Evolutionary conservation across 2,329 filamentous ascomycete genomes (phyloP).

Genomic region (Epichloe festucae): DNA sequence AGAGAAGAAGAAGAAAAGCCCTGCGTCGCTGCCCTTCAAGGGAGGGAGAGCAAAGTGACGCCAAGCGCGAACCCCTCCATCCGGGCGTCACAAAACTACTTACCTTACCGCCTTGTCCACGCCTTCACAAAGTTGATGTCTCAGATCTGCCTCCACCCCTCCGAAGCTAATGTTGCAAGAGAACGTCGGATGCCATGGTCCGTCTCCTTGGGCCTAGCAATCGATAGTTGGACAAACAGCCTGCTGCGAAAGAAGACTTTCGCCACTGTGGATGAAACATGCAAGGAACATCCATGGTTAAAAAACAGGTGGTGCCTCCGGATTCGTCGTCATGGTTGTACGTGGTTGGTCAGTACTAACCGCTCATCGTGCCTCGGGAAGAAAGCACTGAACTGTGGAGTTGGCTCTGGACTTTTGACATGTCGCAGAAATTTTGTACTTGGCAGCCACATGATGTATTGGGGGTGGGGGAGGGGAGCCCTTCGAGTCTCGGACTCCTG

Average conservation of each 20-base stretch:
- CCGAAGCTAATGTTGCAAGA: background rate
- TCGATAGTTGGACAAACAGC: background rate
- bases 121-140: too few relatives aligned
- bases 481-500: background rate
- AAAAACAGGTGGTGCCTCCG: background rate
- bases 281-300: constrained; percentile 5
- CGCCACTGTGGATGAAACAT: background rate
- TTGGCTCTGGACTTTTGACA: too few relatives aligned
- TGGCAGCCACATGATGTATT: background rate
- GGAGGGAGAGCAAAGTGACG: too few relatives aligned
- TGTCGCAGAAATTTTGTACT: background rate
- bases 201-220: background rate
- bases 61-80: too few relatives aligned
- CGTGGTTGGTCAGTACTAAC: too few relatives aligned
- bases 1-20: too few relatives aligned
- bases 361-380: too few relatives aligned
- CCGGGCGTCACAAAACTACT: too few relatives aligned
- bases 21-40: too few relatives aligned
- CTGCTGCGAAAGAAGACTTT: background rate
- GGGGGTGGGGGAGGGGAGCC: background rate
- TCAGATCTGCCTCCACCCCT: background rate
- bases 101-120: too few relatives aligned
- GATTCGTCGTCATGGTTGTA: background rate
- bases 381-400: background rate
- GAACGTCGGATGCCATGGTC: background rate